Evolutionary conservation across 768 basidiomycete species (phyloP), one percentile per base, ranked within the genome.

Genomic region (Mycena leptocephala): DNA sequence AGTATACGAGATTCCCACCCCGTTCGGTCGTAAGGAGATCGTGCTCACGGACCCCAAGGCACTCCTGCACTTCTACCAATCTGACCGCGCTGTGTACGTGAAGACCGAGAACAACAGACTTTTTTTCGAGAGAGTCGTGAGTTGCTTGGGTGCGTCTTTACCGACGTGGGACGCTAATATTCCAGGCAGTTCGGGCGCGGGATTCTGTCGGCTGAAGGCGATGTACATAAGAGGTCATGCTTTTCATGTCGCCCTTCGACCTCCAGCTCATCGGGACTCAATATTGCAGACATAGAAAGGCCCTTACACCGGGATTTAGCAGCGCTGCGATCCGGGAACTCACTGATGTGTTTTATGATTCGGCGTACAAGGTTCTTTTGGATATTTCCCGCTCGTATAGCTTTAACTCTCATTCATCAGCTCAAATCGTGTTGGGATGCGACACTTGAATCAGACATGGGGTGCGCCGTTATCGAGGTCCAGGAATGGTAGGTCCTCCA

Each of bases 271-370:
- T n/a, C n/a, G n/a, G n/a, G n/a, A n/a, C n/a, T n/a, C n/a, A 26
- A 30, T 37, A 3, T n/a, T 18, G 24, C 32, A 82, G 87, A 61
- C 86, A 86, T 51, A 79, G 88, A 26, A 87, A 85, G 67, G 80
- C 84, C 0, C 75, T 88, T 53, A 82, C 86, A 0, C 87, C 87
- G 4, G 87, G 84, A 2, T 89, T 89, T 79, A 87, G 84, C 73
- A 87, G 84, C 51, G 78, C 84, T 6, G 86, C 87, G 0, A 84
- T 88, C 62, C 84, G 87, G 1, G 77, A 81, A 41, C 64, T 88
- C 2, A 84, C 85, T 0, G 51, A 82, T 0, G 82, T 88, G 0
- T 88, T 87, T 67, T 89, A 83, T 55, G 85, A 87, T 64, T 87
- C 86, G 0, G 88, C 81, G 3, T 85, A 88, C 81, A 87, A 87